Evolutionary conservation across 208 protist genomes (phyloP).

Genomic region (Trypanosoma brucei): DNA sequence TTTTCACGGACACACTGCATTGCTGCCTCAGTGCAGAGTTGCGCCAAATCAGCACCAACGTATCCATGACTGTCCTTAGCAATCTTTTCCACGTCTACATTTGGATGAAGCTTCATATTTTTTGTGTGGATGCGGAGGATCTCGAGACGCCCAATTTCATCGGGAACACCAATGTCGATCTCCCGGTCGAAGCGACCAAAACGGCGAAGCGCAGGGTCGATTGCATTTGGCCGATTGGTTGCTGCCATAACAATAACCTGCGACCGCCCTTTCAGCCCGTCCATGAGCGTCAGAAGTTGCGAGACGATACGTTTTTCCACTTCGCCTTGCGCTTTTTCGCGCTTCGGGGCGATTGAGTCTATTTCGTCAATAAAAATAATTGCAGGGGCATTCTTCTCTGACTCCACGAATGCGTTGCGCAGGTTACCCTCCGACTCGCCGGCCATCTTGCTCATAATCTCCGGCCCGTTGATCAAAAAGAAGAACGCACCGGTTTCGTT

Average conservation of each 20-base stretch:
- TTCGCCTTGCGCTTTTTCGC: conserved; percentile 99
- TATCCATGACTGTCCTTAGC: conserved; percentile 98
- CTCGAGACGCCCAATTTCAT: conserved; percentile 98
- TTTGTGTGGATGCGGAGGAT: conserved; percentile 99
- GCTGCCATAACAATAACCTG: conserved; percentile 99
- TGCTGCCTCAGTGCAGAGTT: conserved; percentile 99
- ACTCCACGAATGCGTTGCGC: conserved; percentile 99
- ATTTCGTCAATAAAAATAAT: conserved; percentile 99
- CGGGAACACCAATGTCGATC: conserved; percentile 99
- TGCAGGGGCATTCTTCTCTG: conserved; percentile 98
- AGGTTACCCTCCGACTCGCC: conserved; percentile 99
- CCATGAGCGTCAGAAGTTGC: conserved; percentile 99
- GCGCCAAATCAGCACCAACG: conserved; percentile 98
- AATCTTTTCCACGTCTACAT: conserved; percentile 97
- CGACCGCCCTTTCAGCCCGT: conserved; percentile 98
- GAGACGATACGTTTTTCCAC: conserved; percentile 99
- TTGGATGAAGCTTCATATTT: conserved; percentile 99
- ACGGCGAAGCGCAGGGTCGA: conserved; percentile 98
- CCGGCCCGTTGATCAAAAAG: conserved; percentile 99
- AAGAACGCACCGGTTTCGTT: conserved; percentile 99
- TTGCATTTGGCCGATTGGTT: conserved; percentile 99
- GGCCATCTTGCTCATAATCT: conserved; percentile 99
- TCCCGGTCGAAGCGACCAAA: conserved; percentile 99
- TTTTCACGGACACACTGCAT: conserved; percentile 99
- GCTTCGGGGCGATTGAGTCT: conserved; percentile 99